phyloP scores from a whole-genome alignment of 495 filamentous ascomycete species.

The Tuber aestivum region DNA sequence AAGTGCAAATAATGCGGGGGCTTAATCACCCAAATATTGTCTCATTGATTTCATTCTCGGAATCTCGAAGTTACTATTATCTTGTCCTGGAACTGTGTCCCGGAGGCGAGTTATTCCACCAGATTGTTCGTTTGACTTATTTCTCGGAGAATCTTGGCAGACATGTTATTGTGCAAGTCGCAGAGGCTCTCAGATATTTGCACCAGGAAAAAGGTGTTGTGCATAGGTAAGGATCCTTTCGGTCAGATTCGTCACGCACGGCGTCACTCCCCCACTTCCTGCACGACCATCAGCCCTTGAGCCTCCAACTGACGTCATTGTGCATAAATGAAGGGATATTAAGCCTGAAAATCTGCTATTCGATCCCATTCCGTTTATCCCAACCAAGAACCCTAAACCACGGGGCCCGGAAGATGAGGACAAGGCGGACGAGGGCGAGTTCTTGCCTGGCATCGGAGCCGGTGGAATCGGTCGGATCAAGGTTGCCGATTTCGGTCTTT shows the following conservation, averaged over 20 bases:
- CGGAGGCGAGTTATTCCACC: slow-evolving; percentile 94
- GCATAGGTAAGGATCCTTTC: slow-evolving; percentile 67
- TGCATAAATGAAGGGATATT: slow-evolving; percentile 66
- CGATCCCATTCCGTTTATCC: slow-evolving; percentile 73
- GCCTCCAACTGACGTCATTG: slow-evolving; percentile 22
- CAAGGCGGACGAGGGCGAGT: slow-evolving; percentile 95
- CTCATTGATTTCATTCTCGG: slow-evolving; percentile 85
- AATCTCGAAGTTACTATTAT: slow-evolving; percentile 93
- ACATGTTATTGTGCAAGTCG: slow-evolving; percentile 91
- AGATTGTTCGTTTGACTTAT: slow-evolving; percentile 96
- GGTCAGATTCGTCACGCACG: slow-evolving; percentile 30
- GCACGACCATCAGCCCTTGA: slow-evolving; percentile 18
- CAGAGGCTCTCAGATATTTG: slow-evolving; percentile 85
- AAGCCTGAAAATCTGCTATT: slow-evolving; percentile 98
- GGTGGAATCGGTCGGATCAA: slow-evolving; percentile 94
- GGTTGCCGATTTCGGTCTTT: slow-evolving; percentile 95
- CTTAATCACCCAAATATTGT: slow-evolving; percentile 93
- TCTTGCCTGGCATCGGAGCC: slow-evolving; percentile 71
- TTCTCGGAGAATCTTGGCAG: slow-evolving; percentile 93
- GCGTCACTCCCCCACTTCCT: not conserved
- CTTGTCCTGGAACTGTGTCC: slow-evolving; percentile 93
- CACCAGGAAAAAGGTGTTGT: slow-evolving; percentile 94
- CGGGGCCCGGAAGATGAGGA: slow-evolving; percentile 84
- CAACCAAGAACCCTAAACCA: slow-evolving; percentile 71
- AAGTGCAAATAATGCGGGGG: slow-evolving; percentile 97